phyloP scores from a whole-genome alignment of 164 flowering plant genomes.

The Vitis rupestris region DNA sequence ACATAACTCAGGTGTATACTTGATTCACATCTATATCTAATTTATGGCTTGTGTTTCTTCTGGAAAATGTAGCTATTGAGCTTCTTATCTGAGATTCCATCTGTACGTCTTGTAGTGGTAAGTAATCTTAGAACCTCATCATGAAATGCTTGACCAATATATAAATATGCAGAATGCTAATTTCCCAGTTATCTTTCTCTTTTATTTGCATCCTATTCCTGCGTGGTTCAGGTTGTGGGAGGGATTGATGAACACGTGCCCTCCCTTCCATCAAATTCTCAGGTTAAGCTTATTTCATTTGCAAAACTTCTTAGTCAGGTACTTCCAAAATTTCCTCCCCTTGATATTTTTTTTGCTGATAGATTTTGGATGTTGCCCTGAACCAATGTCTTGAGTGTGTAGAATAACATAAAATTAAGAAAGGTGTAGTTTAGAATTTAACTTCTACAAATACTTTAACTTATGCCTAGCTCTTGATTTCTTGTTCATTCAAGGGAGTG shows the following conservation, averaged over 20 bases:
- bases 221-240: slow-evolving; percentile 54
- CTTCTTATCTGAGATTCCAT: slow-evolving; percentile 69
- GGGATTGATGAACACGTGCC: slow-evolving; percentile 68
- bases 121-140: slow-evolving; percentile 7
- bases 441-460: background rate
- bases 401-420: too few relatives aligned
- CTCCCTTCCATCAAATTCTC: slow-evolving; percentile 53
- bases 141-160: slow-evolving; percentile 2
- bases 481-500: background rate
- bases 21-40: background rate
- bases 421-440: background rate
- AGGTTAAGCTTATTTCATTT: slow-evolving; percentile 64
- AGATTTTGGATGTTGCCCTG: background rate
- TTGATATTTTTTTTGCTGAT: background rate
- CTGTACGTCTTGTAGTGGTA: slow-evolving; percentile 75
- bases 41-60: background rate
- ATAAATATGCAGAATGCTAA: background rate
- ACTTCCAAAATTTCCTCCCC: background rate
- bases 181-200: background rate
- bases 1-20: background rate
- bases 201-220: background rate
- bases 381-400: background rate
- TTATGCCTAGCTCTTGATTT: background rate
- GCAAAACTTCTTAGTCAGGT: slow-evolving; percentile 60
- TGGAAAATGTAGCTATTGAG: slow-evolving; percentile 53